phyloP scores from a whole-genome alignment of 805 yeast species.

The Lipomyces sp. region DNA sequence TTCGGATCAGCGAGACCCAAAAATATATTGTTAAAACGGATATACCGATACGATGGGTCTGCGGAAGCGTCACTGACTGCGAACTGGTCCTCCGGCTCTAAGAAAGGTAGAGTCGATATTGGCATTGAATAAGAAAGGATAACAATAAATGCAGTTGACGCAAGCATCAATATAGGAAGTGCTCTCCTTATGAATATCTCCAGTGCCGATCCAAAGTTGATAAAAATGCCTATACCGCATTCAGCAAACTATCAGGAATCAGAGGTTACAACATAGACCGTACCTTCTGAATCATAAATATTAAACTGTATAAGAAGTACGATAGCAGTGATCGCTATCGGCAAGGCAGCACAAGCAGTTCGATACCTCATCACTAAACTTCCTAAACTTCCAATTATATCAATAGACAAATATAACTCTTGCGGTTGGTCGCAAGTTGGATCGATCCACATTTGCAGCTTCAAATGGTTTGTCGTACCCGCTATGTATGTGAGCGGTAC shows the following conservation, averaged over 20 bases:
- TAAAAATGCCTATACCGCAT: conserved; percentile 18
- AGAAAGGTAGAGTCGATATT: conserved; percentile 46
- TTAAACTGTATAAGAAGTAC: conserved; percentile 61
- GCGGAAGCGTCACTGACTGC: conserved; percentile 3
- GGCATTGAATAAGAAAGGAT: conserved; percentile 41
- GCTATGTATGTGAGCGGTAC: conserved; percentile 50
- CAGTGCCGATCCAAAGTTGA: conserved; percentile 31
- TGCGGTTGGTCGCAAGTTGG: conserved; percentile 29
- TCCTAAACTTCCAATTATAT: conserved; percentile 64
- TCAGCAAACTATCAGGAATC: background rate
- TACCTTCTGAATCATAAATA: conserved; percentile 45
- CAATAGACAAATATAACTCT: conserved; percentile 49
- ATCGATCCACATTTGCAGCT: conserved; percentile 45
- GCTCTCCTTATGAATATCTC: conserved; percentile 44
- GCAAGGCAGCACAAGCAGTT: conserved; percentile 70
- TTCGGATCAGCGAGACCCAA: conserved; percentile 67
- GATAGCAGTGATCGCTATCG: conserved; percentile 61
- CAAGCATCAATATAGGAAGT: conserved; percentile 41
- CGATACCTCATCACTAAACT: conserved; percentile 77
- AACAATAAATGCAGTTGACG: conserved; percentile 40
- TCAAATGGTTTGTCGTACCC: conserved; percentile 32
- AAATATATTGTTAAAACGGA: conserved; percentile 57
- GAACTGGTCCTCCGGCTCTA: conserved; percentile 48
- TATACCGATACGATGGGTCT: conserved; percentile 43
- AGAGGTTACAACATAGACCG: background rate